phyloP scores from a whole-genome alignment of 1,139 yeast species.

The Blastobotrys buckinghamii region DNA sequence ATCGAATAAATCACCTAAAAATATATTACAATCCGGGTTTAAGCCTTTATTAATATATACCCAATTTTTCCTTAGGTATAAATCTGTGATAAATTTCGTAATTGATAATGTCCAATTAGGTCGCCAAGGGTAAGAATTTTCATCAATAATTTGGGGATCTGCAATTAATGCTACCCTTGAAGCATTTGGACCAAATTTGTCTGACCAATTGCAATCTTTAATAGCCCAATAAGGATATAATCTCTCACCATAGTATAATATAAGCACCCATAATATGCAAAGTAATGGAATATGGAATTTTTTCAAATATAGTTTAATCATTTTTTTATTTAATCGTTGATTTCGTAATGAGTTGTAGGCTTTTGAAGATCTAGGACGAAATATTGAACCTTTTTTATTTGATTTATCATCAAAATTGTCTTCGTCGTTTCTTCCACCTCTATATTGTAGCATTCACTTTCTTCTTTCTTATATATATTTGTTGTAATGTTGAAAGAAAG shows the following conservation, averaged over 20 bases:
- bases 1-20: constrained; percentile 88
- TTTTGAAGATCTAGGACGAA: neutral
- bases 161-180: constrained; percentile 71
- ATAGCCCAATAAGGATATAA: constrained; percentile 46
- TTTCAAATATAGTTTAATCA: neutral
- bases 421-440: neutral
- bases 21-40: constrained; percentile 70
- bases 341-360: neutral
- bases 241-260: constrained; percentile 58
- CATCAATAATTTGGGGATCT: constrained; percentile 90
- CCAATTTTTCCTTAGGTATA: constrained; percentile 76
- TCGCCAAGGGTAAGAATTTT: constrained; percentile 50
- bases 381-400: neutral
- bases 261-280: constrained; percentile 41
- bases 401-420: no score
- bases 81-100: constrained; percentile 50
- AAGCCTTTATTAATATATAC: constrained; percentile 50
- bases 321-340: neutral
- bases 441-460: neutral
- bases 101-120: constrained; percentile 28
- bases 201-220: constrained; percentile 52
- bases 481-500: no score
- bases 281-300: constrained; percentile 13
- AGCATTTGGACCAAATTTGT: constrained; percentile 37
- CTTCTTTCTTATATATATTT: no score